phyloP scores from a whole-genome alignment of 2,329 filamentous ascomycete species.

The Emergomyces orientalis region DNA sequence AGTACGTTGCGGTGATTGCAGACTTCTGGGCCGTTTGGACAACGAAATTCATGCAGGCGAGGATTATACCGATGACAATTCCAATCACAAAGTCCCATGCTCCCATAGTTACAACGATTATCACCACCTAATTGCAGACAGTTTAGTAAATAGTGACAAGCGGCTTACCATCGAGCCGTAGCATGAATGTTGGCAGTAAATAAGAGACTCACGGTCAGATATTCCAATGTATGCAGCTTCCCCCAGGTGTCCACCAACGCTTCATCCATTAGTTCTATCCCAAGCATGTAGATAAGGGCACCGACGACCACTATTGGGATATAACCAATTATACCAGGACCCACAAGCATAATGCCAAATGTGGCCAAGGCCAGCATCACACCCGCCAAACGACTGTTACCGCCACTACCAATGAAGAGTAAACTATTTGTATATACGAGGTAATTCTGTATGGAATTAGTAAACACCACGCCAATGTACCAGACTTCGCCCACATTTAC shows the following conservation, averaged over 20 bases:
- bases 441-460: constrained; percentile 60
- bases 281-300: constrained; percentile 86
- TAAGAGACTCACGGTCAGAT: constrained; percentile 59
- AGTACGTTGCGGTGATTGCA: constrained; percentile 82
- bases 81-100: constrained; percentile 93
- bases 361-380: constrained; percentile 74
- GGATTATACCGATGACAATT: constrained; percentile 80
- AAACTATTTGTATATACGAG: constrained; percentile 95
- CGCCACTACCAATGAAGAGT: constrained; percentile 91
- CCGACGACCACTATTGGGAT: constrained; percentile 97
- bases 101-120: constrained; percentile 92
- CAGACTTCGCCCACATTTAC: not conserved
- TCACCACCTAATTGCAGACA: constrained; percentile 50
- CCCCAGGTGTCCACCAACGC: constrained; percentile 82
- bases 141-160: not conserved
- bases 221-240: constrained; percentile 78
- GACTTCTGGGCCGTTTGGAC: constrained; percentile 85
- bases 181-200: not conserved
- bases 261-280: constrained; percentile 83
- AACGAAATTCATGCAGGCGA: constrained; percentile 85
- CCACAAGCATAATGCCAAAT: constrained; percentile 70
- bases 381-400: constrained; percentile 75
- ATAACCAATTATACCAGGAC: constrained; percentile 79
- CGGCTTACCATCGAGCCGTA: not conserved
- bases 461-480: not conserved